Base-by-base conservation (phyloP, 1,284 basidiomycete species). In the Clitocybe nebularis region DNA sequence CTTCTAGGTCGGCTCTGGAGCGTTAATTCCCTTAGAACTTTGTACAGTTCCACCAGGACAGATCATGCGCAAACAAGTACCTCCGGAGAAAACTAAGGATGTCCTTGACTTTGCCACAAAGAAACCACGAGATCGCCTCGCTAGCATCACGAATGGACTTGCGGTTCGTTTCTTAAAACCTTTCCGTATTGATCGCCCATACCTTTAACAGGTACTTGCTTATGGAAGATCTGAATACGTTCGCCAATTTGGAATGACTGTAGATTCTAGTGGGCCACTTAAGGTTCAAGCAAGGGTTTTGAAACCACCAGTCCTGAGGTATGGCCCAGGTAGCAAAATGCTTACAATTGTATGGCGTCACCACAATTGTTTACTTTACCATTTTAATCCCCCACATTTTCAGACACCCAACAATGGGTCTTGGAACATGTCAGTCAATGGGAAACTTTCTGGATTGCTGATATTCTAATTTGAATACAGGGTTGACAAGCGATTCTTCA, bases 141-240 rank as follows among this genome's bases (percentile, higher is more conserved):
- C 59, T 10, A 80, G 76, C 47, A 87, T 87, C 36, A 58, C 46
- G 9, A 67, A 67, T 17, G 84, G 81, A 2, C 64, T 84, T 22
- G 63, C 59, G 39, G 81, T 83, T 52, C 24, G 62, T 56, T 23
- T 35, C 28, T 24, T 35, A 22, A 35, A 23, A 34, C 3, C 17
- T 13, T 39, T 23, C 5, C 13, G 24, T 13, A 6, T 16, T 36
- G n/a, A 33, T 28, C 35, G 22, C 10, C 11, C 25, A n/a, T 36
- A 6, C 25, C 41, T 25, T 34, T 20, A 13, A 17, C 24, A 84
- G 82, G 75, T 82, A 21, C 67, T 89, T 36, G 67, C 72, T 20
- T 87, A 86, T 50, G 79, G 81, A 1, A 75, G 83, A 59, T 87
- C 84, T 0, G 77, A 85, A 60, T 89, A 87, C 50, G 74, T 89